These are phyloP conservation scores for Metschnikowia arizonensis DNA, from an alignment of 805 yeast species.

Conservation along the genomic window DNA sequence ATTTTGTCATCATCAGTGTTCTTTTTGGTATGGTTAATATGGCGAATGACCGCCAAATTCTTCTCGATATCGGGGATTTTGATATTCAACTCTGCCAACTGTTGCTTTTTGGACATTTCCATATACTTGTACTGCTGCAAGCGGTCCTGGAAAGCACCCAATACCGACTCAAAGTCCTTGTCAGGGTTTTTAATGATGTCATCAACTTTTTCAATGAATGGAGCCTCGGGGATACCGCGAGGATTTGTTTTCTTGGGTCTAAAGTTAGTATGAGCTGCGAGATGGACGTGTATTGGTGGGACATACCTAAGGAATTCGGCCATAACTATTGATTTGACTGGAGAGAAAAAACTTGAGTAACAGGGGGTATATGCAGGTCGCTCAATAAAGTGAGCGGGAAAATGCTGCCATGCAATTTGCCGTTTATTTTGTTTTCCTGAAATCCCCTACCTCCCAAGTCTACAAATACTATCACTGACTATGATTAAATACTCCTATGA, in stretches of 20 bases:
- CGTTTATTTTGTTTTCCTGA: too few relatives aligned
- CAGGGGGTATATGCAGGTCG: constrained; percentile 2
- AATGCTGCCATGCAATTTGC: too few relatives aligned
- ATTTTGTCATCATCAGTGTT: constrained; percentile 33
- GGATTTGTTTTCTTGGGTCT: constrained; percentile 70
- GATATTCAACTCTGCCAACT: constrained; percentile 48
- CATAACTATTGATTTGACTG: constrained; percentile 14
- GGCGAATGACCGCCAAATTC: constrained; percentile 69
- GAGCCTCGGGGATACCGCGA: constrained; percentile 95
- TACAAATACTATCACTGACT: too few relatives aligned
- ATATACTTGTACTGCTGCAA: constrained; percentile 85
- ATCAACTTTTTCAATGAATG: constrained; percentile 81
- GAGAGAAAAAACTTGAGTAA: constrained; percentile 4
- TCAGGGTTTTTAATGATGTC: constrained; percentile 63
- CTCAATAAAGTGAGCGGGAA: too few relatives aligned
- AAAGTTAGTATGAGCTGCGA: constrained; percentile 8
- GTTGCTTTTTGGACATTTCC: constrained; percentile 56
- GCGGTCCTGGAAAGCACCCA: constrained; percentile 79
- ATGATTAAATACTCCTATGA: too few relatives aligned
- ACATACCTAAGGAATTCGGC: constrained; percentile 32
- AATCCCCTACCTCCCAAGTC: too few relatives aligned
- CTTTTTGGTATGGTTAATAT: constrained; percentile 49
- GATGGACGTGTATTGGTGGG: neutral
- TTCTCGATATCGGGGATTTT: constrained; percentile 92
- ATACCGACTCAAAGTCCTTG: constrained; percentile 60